A percentile compares a stretch with the other conserved stretches of the same genome.
Evolutionary conservation across 2,329 filamentous ascomycete species (phyloP).

Genomic region (Alternaria infectoria): DNA sequence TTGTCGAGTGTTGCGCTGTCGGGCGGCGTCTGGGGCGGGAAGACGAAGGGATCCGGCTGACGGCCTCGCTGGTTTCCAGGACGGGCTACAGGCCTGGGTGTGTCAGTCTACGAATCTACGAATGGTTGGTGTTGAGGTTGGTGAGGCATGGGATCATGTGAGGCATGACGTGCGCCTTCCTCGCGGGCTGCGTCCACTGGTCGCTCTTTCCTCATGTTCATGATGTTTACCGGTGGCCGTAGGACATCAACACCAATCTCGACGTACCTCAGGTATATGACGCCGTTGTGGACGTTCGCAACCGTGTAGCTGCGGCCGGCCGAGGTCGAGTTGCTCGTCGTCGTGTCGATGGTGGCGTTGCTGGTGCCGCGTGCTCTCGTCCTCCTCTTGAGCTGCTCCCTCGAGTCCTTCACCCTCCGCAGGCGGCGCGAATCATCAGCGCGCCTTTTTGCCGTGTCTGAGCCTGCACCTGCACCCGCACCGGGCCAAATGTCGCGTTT

Average conservation of each 20-base stretch:
- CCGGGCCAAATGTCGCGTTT: conserved; percentile 37
- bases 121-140: not conserved
- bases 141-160: not conserved
- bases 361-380: conserved; percentile 39
- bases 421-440: conserved; percentile 40
- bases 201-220: not conserved
- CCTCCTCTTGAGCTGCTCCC: conserved; percentile 45
- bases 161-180: not conserved
- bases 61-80: conserved; percentile 43
- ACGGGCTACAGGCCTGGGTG: conserved; percentile 45
- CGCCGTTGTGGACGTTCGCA: conserved; percentile 56
- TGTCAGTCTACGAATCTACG: conserved; percentile 17
- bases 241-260: not conserved
- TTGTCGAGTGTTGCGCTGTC: conserved; percentile 45
- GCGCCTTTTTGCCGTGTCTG: conserved; percentile 38
- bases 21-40: conserved; percentile 48
- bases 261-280: conserved; percentile 55
- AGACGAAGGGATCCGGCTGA: conserved; percentile 46
- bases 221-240: not conserved
- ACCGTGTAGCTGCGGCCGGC: conserved; percentile 54
- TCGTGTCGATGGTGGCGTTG: conserved; percentile 42
- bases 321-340: conserved; percentile 32
- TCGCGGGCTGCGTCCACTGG: not conserved
- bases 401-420: conserved; percentile 47
- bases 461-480: conserved; percentile 16